Evolutionary conservation across 2,329 filamentous ascomycete species (phyloP).

Genomic region (Trichoderma sp.): DNA sequence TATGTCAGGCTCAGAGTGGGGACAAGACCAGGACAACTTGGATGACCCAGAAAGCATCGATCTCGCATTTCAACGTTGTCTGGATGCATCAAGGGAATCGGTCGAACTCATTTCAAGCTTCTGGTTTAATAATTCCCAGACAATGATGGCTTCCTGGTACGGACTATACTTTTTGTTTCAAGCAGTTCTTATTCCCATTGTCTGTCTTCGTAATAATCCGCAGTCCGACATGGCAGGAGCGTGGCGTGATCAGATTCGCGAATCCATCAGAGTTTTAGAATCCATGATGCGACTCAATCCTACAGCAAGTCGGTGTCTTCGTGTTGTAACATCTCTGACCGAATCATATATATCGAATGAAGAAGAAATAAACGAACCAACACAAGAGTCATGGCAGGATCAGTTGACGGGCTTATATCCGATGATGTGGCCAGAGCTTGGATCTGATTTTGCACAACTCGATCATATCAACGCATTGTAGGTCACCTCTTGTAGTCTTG

Average conservation of each 20-base stretch:
- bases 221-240: background rate
- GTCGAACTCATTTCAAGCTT: background rate
- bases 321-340: background rate
- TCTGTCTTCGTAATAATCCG: background rate
- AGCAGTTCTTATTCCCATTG: background rate
- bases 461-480: background rate
- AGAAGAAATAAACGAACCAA: background rate
- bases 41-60: background rate
- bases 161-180: background rate
- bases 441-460: background rate
- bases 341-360: background rate
- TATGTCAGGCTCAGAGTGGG: background rate
- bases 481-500: background rate
- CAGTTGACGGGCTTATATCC: background rate
- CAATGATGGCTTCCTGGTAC: background rate
- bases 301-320: background rate
- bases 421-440: background rate
- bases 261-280: background rate
- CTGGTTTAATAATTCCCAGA: background rate
- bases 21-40: background rate
- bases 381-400: constrained; percentile 2
- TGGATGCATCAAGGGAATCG: background rate
- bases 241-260: background rate
- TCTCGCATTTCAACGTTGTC: background rate
- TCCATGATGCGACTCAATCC: background rate